Evolutionary conservation across 208 protist genomes (phyloP), one percentile per base, ranked within the genome.

Genomic region (Trypanosoma conorhini): DNA sequence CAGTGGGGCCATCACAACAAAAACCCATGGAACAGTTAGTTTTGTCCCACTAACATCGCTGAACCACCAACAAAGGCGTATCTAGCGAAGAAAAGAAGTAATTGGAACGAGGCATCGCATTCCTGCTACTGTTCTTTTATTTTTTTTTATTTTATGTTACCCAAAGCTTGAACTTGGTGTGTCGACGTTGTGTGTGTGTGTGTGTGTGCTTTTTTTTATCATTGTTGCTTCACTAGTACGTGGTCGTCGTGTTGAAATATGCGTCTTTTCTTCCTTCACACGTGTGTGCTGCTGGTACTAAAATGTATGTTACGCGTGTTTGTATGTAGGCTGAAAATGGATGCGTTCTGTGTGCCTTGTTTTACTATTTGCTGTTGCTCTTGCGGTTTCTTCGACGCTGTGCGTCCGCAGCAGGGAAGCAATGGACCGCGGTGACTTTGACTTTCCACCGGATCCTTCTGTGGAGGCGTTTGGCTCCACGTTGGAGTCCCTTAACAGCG

Each of bases 11-110:
- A 62, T 95, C 31, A 68, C n/a, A 17, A 58, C 65, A 44, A n/a
- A 15, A 24, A 67, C 67, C 35, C 73, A 80, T 54, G 80, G 80
- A 21, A 58, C 74, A 35, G 89, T 95, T 1, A 57, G 31, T 21
- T 97, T 94, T 73, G 89, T 97, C 33, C 92, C 92, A 5, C 79
- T 97, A 12, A 95, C 89, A 17, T 91, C 89, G 1, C 38, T 89
- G 21, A 61, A 74, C 8, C 69, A 81, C 8, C 89, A 94, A 66
- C 73, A 80, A 55, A 64, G 8, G 15, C 55, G 46, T 42, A 57
- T 2, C 12, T 21, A 2, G 21, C 30, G 21, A 52, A 10, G 40
- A 62, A 46, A 54, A 54, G 1, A 54, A 54, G 12, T 24, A 54
- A 24, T 26, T 5, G 22, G n/a, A 54, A 24, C 3, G 50, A 30